A percentile compares a stretch with the other conserved stretches of the same genome.
Evolutionary conservation across 176 grass and related monocot species (phyloP).

Genomic region (Avena atlantica): DNA sequence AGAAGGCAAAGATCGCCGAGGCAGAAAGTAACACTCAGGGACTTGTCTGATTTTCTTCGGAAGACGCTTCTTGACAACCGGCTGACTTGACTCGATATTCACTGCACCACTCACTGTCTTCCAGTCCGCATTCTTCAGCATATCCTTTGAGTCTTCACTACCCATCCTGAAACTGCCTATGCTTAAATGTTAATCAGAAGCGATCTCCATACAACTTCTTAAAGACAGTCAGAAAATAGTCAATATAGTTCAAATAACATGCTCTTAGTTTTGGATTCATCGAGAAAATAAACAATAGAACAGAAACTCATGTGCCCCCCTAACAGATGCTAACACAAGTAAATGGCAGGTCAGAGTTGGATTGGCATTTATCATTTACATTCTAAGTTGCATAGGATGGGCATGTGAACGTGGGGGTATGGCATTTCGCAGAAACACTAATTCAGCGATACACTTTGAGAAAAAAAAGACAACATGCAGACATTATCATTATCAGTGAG

Average conservation of each 20-base stretch:
- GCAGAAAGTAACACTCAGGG: slow-evolving; percentile 89
- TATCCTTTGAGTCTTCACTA: slow-evolving; percentile 63
- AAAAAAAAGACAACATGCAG: not conserved
- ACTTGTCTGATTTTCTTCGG: slow-evolving; percentile 97
- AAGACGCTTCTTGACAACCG: slow-evolving; percentile 74
- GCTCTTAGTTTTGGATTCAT: not conserved
- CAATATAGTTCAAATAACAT: not conserved
- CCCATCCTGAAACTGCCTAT: slow-evolving; percentile 51
- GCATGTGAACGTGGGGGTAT: not conserved
- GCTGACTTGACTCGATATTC: slow-evolving; percentile 51
- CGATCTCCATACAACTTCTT: not conserved
- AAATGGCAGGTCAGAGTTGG: not conserved
- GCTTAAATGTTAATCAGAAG: slow-evolving; percentile 22
- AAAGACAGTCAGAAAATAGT: not conserved
- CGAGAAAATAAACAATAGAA: not conserved
- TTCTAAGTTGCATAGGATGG: not conserved
- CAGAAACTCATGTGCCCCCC: not conserved
- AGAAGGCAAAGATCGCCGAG: slow-evolving; percentile 57
- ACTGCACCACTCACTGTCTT: slow-evolving; percentile 60
- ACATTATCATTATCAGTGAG: not conserved
- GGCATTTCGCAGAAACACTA: not conserved
- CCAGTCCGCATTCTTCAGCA: slow-evolving; percentile 73
- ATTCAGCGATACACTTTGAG: too few species aligned
- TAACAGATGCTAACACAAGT: not conserved
- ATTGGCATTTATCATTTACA: not conserved